Evolutionary conservation across 2,329 filamentous ascomycete species (phyloP), one percentile per base, ranked within the genome.

Genomic region (Pseudocercospora vitis): DNA sequence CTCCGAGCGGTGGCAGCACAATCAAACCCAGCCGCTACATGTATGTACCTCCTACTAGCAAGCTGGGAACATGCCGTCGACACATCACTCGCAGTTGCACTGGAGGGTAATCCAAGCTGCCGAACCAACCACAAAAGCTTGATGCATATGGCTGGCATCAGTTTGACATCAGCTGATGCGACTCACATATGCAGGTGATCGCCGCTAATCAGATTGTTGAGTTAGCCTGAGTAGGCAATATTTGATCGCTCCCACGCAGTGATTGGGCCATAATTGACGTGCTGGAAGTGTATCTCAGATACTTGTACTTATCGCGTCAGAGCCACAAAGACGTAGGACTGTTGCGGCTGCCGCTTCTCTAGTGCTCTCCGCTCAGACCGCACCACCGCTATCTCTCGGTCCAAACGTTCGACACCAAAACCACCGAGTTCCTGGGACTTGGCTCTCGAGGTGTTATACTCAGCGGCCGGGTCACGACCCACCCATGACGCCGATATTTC

Each of bases 141-240:
- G 21, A 6, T 28, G 23, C 40, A 45, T 45, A 19, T 26, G 40
- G 24, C 12, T 37, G 18, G 48, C 26, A 19, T 45, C 28, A 35
- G 37, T 23, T 35, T 51, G 33, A 42, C 35, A 33, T 32, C 35
- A 44, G 33, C 35, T 42, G 35, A 50, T 42, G 29, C 33, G 23
- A 18, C 21, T n/a, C 2, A 24, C n/a, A 21, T 42, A 42, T 42
- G 19, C 19, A 42, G 21, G 21, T 42, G 21, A 42, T 42, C 37
- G 37, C 37, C 37, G 37, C 37, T 42, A 42, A 42, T 42, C 19
- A 42, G 21, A 42, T 14, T 42, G 4, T 23, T 42, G 21, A 18
- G 37, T 42, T 42, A 26, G 37, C 37, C 37, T 26, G 19, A 42
- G 37, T 42, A 42, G 37, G 37, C 11, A 42, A 42, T 42, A 23